Evolutionary conservation across 2,329 filamentous ascomycete species (phyloP), one percentile per base, ranked within the genome.

Genomic region (Pyrenophora teres): DNA sequence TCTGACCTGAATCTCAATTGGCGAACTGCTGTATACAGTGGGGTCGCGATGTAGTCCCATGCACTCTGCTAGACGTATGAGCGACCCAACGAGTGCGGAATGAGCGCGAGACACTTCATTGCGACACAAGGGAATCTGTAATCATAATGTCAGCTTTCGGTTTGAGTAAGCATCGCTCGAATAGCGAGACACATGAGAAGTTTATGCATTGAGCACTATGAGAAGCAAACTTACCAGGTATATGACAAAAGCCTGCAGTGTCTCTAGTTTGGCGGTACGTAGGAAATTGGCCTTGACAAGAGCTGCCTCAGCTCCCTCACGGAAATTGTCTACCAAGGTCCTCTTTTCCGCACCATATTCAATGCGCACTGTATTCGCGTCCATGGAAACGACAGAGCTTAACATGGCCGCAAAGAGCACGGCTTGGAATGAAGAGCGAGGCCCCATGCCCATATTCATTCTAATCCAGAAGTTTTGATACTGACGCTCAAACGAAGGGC

Each of bases 11-110:
- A 84, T 86, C 61, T 92, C 88, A 2, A 90, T 74, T 0, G 88
- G 81, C 2, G 80, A 83, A 50, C 88, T 79, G 1, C 82, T 83
- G 63, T 89, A 90, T 8, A 81, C 79, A 37, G 83, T 81, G 13
- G 87, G 87, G 58, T 92, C 88, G 7, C 87, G 81, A 66, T 92
- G 87, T 15, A 92, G 74, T 2, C 87, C 87, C 86, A 91, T 90
- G 63, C 87, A 90, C 74, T 91, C 87, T 6, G 87, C 88, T 68
- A 91, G 82, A 13, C 88, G 81, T 36, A 91, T 86, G 3, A 87
- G 87, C 12, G 87, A 85, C 2, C 87, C 88, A 3, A 89, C 82
- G 1, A 91, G 78, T 4, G 88, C 86, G 3, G 87, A 89, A 70
- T 92, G 88, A 4, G 86, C 84, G 56, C 88, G 79, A 6, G 88